Evolutionary conservation across 106 monocot species (phyloP), one percentile per base, ranked within the genome.

Genomic region (Posidonia australis): DNA sequence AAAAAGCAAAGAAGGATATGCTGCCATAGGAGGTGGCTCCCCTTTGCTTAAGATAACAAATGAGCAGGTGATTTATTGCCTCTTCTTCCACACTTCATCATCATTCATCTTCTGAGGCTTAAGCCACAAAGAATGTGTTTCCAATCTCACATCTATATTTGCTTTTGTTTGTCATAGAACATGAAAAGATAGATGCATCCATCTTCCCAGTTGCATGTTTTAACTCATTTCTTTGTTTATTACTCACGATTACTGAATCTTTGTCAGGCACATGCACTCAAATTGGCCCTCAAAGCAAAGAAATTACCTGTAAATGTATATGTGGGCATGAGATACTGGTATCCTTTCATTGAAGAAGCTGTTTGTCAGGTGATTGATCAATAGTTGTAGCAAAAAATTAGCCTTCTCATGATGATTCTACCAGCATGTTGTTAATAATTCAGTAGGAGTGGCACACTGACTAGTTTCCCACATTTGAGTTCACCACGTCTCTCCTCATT

Each of bases 1-100:
- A 18, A 94, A 94, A 70, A 94, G 93, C 63, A 94, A 84, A 75
- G 93, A 94, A 81, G 93, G 93, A 14, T 94, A 94, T 84, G 89
- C 93, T 72, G 86, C 93, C 24, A 94, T 94, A 47, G 93, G 93
- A 59, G 93, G 93, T 62, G 93, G 93, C 41, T 94, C 93, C 73
- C 93, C 93, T 44, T 79, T 94, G 51, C 72, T 89, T 1, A 77
- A 84, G 51, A 94, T 94, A 78, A 94, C 93, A 72, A 83, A 84
- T 76, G 81, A 83, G 57, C 93, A 94, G 79, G 93, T 55, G 74
- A 58, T 24, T 21, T 64, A 4, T 54, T 9, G 17, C n/a, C 44
- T 43, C 11, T 67, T 43, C 10, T 27, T 23, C 42, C 3, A 22
- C 18, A 21, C n/a, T 12, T 29, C 30, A 19, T 42, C n/a, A 13